phyloP scores from a whole-genome alignment of 1,284 basidiomycete species.

The Peniophora sp. region DNA sequence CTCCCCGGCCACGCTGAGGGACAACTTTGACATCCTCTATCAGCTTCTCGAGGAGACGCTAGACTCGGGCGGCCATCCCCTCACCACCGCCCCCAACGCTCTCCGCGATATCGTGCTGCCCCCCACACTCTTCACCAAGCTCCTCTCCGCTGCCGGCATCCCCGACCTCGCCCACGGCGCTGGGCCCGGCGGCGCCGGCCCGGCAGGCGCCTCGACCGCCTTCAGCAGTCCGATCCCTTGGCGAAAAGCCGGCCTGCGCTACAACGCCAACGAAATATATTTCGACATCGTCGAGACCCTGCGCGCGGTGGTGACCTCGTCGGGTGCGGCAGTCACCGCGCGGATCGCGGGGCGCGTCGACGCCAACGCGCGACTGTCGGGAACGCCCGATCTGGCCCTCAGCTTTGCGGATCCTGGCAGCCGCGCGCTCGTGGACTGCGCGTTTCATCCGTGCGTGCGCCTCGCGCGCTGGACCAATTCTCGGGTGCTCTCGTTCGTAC shows the following conservation, averaged over 20 bases:
- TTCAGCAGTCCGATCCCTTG: slow-evolving; percentile 94
- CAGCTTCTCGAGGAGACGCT: slow-evolving; percentile 96
- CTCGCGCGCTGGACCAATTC: slow-evolving; percentile 74
- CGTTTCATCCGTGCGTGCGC: slow-evolving; percentile 91
- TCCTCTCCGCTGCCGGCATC: slow-evolving; percentile 46
- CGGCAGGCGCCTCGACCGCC: slow-evolving; percentile 30
- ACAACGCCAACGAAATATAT: slow-evolving; percentile 90
- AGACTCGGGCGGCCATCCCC: slow-evolving; percentile 84
- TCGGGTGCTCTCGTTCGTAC: slow-evolving; percentile 82
- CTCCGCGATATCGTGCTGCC: slow-evolving; percentile 89
- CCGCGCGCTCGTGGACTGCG: slow-evolving; percentile 66
- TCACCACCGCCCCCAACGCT: slow-evolving; percentile 90
- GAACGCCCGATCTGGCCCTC: slow-evolving; percentile 83
- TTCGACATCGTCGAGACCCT: slow-evolving; percentile 88
- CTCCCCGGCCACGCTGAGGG: slow-evolving; percentile 69
- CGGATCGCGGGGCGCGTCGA: slow-evolving; percentile 78
- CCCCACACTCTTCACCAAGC: slow-evolving; percentile 76
- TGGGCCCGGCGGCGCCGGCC: slow-evolving; percentile 23
- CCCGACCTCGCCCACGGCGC: slow-evolving; percentile 35
- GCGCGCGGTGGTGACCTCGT: slow-evolving; percentile 55
- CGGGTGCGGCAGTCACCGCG: slow-evolving; percentile 63
- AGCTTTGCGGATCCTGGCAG: slow-evolving; percentile 64
- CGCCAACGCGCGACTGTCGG: slow-evolving; percentile 65
- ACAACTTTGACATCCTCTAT: slow-evolving; percentile 95
- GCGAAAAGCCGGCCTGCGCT: slow-evolving; percentile 79